A percentile compares a stretch with the other conserved stretches of the same genome.
phyloP scores from a whole-genome alignment of 352 stramenopile genomes.

The Blastocystis sp. region DNA sequence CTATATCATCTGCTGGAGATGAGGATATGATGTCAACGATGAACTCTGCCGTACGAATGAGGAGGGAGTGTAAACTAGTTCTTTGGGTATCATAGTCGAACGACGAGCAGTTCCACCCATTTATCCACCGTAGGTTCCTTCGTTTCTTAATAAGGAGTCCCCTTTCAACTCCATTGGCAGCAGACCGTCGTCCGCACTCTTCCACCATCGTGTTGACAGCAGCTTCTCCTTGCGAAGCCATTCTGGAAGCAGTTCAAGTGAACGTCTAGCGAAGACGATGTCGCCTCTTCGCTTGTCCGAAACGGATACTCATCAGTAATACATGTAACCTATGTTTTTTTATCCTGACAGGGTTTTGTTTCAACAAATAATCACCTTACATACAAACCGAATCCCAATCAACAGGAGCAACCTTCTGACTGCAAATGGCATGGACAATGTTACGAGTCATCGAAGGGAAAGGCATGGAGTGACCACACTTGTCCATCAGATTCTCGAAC shows the following conservation, averaged over 20 bases:
- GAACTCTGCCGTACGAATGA: not conserved
- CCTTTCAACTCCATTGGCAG: not conserved
- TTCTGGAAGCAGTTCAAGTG: not conserved
- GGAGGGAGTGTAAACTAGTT: not conserved
- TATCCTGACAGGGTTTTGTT: too few relatives aligned
- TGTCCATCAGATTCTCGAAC: not conserved
- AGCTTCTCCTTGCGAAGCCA: not conserved
- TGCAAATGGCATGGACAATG: not conserved
- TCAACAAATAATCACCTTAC: not conserved
- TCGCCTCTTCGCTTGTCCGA: not conserved
- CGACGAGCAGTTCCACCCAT: not conserved
- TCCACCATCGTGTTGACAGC: not conserved
- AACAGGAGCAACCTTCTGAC: not conserved
- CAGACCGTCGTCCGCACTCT: not conserved
- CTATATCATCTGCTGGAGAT: not conserved
- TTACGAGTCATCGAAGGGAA: slow-evolving; percentile 1
- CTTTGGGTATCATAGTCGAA: not conserved
- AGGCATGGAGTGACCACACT: slow-evolving; percentile 1
- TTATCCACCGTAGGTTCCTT: not conserved
- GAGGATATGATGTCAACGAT: not conserved
- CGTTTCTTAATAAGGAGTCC: not conserved
- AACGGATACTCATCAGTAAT: too few relatives aligned
- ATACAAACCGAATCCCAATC: slow-evolving; percentile 35
- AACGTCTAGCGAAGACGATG: not conserved
- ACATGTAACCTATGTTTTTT: too few relatives aligned